Base-by-base conservation (phyloP, 1,284 basidiomycete genomes). In the Exobasidium rhododendri region DNA sequence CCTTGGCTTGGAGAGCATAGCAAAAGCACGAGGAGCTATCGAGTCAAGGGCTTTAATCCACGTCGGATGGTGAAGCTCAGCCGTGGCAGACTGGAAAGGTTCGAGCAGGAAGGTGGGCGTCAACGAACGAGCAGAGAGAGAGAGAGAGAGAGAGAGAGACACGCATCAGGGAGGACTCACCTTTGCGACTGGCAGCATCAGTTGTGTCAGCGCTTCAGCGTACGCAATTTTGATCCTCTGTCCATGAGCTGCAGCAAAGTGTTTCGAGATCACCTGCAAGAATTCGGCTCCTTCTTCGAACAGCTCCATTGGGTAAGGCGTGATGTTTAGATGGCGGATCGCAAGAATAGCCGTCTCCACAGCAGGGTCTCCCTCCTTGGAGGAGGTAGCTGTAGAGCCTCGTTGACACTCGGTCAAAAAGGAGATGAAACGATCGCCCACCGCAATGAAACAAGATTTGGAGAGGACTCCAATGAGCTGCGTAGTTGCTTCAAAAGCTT, bases 211-310 rank as follows among this genome's bases (percentile, higher is more conserved):
- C 0, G 88, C 88, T 67, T 96, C 91, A 0, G 91, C 90, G 77
- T 94, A 96, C 1, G 89, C 87, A 17, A 85, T 85, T 81, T 97
- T 97, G 63, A 97, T 82, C 31, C 87, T 85, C 57, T 87, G 84
- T 7, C 94, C 94, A 72, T 94, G 93, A 0, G 91, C 87, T 65
- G 90, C 86, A 30, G 86, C 87, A 74, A 92, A 97, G 1, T 89
- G 88, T 64, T 87, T 88, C 0, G 92, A 88, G 10, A 97, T 81
- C 1, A 87, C 85, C 58, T 91, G 88, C 79, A 97, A 82, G 72
- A 97, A 96, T 69, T 97, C 93, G 3, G 92, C 89, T 2, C 90
- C 91, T 80, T 94, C 90, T 78, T 97, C 94, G 65, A 97, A 94
- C 2, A 89, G 87, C 75, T 94, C 90, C 46, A 92, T 89, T 0